phyloP scores from a whole-genome alignment of 169 alveolate species.

The Plasmodium relictum region DNA sequence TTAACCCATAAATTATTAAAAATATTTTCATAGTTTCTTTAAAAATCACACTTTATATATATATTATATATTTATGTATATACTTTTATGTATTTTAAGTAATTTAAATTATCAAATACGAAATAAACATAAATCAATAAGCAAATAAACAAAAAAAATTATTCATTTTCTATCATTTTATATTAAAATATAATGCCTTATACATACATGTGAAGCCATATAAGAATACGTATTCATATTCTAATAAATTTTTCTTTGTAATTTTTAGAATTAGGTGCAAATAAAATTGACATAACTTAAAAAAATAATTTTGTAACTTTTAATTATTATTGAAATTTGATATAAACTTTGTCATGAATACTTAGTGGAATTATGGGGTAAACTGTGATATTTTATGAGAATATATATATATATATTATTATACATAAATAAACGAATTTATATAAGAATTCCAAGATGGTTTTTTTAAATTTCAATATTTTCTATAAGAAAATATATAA shows the following conservation, averaged over 20 bases:
- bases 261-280: background rate
- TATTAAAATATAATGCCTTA: background rate
- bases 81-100: no score
- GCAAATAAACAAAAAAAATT: conserved; percentile 4
- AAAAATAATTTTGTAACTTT: no score
- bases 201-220: background rate
- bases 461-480: background rate
- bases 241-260: conserved; percentile 2
- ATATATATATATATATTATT: conserved; percentile 8
- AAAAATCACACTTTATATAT: background rate
- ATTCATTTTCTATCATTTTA: conserved; percentile 13
- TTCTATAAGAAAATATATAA: background rate
- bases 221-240: background rate
- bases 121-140: background rate
- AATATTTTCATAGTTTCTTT: background rate
- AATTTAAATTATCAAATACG: background rate
- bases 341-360: conserved; percentile 27
- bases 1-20: background rate
- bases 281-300: no score
- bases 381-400: background rate
- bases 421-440: background rate
- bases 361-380: conserved; percentile 41
- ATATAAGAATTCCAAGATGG: background rate
- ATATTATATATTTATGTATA: no score
- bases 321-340: background rate